These are phyloP conservation scores for Miamiensis avidus DNA, from an alignment of 169 alveolate genomes.

Conservation along the genomic window DNA sequence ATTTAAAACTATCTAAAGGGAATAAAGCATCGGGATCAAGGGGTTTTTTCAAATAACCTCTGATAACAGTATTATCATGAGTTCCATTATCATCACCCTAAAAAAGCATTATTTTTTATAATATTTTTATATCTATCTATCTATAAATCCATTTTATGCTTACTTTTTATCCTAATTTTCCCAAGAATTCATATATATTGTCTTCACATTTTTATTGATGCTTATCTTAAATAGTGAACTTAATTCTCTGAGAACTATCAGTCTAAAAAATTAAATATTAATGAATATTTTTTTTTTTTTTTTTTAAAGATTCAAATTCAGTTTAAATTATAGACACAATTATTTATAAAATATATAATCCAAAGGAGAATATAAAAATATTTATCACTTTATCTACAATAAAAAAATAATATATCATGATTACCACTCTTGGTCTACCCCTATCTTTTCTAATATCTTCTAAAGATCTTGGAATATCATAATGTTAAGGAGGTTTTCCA, in stretches of 20 bases:
- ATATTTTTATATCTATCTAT: background rate
- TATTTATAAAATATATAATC: no score
- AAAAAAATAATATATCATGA: no score
- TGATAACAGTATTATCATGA: conserved; percentile 7
- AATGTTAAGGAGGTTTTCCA: conserved; percentile 42
- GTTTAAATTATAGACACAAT: no score
- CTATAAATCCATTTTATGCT: background rate
- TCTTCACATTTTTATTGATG: conserved; percentile 41
- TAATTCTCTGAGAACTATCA: conserved; percentile 16
- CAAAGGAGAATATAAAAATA: no score
- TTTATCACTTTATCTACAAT: no score
- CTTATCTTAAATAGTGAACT: conserved; percentile 17
- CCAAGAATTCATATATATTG: conserved; percentile 45
- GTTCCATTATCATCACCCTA: background rate
- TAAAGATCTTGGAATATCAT: conserved; percentile 42
- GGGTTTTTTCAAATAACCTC: conserved; percentile 17
- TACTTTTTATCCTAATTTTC: conserved; percentile 36
- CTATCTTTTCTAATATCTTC: conserved; percentile 45
- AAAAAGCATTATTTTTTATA: background rate
- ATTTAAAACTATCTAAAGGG: background rate
- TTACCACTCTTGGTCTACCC: conserved; percentile 41
- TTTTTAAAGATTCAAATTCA: background rate
- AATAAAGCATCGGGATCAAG: conserved; percentile 17
- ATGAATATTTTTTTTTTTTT: conserved; percentile 16
- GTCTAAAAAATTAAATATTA: conserved; percentile 1